Conservation (phyloP, 805 yeast species). For the Nakazawaea laoshanensis region DNA sequence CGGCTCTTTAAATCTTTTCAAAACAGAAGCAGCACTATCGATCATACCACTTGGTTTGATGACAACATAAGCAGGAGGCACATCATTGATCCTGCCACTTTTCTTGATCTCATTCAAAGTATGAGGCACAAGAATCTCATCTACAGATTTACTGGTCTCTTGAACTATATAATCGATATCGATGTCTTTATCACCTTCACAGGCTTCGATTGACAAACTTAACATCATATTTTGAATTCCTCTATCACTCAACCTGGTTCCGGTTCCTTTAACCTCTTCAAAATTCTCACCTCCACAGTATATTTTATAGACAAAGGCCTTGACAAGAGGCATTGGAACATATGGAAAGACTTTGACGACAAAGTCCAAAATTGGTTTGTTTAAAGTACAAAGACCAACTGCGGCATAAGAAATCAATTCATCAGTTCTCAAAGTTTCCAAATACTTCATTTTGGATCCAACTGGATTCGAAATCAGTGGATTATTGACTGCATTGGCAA, state of each 20-base stretch:
- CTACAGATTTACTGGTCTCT: conserved; percentile 61
- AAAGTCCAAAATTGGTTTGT: conserved; percentile 50
- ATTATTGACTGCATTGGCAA: neutral
- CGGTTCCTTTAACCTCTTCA: conserved; percentile 62
- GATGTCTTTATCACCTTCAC: conserved; percentile 63
- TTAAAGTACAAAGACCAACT: conserved; percentile 63
- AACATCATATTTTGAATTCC: conserved; percentile 93
- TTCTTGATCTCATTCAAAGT: conserved; percentile 48
- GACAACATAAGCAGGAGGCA: conserved; percentile 90
- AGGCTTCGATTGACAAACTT: conserved; percentile 88
- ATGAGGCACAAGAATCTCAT: conserved; percentile 62
- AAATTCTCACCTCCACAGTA: conserved; percentile 89
- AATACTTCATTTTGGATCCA: conserved; percentile 20
- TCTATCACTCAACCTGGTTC: conserved; percentile 53
- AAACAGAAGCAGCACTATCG: conserved; percentile 64
- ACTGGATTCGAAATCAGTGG: neutral
- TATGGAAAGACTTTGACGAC: conserved; percentile 64
- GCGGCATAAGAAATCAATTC: conserved; percentile 59
- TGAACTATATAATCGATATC: conserved; percentile 51
- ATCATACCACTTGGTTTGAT: conserved; percentile 89
- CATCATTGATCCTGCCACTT: conserved; percentile 40
- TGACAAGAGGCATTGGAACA: conserved; percentile 65
- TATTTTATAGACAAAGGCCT: conserved; percentile 65
- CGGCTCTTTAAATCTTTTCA: conserved; percentile 51
- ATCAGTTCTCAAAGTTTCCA: conserved; percentile 41